phyloP scores from a whole-genome alignment of 306 rosid species.

The Inga leiocalycina region DNA sequence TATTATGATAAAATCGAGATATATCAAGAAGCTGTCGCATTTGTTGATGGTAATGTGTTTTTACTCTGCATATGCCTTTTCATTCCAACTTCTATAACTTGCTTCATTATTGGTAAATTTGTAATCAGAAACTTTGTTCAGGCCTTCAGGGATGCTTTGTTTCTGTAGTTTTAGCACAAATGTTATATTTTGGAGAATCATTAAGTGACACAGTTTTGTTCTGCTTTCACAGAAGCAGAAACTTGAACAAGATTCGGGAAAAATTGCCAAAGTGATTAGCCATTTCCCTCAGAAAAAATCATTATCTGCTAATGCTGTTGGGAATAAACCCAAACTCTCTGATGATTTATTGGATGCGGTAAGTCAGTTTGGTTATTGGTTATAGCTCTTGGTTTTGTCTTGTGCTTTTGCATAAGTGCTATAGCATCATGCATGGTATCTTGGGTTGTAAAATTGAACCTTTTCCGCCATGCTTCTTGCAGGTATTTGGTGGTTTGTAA shows the following conservation, averaged over 20 bases:
- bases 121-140: constrained; percentile 19
- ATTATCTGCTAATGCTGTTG: constrained; percentile 37
- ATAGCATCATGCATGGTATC: neutral
- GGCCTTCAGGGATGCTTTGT: neutral
- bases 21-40: neutral
- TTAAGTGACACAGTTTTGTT: constrained; percentile 28
- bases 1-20: too few relatives aligned
- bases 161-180: constrained; percentile 2
- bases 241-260: constrained; percentile 52
- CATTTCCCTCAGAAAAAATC: constrained; percentile 74
- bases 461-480: constrained; percentile 27
- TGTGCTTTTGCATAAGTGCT: neutral
- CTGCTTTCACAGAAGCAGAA: constrained; percentile 69
- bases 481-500: constrained; percentile 78
- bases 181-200: constrained; percentile 18
- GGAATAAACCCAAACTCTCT: constrained; percentile 53
- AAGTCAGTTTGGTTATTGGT: constrained; percentile 38
- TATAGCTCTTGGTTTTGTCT: neutral
- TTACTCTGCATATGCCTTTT: constrained; percentile 9
- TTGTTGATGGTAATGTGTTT: neutral
- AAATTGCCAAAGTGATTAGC: constrained; percentile 54
- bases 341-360: constrained; percentile 66
- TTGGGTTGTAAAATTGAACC: constrained; percentile 8
- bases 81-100: constrained; percentile 5
- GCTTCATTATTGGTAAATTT: neutral